These are phyloP conservation scores for Cylindrotheca closterium DNA, from an alignment of 108 stramenopile genomes.

Conservation along the genomic window DNA sequence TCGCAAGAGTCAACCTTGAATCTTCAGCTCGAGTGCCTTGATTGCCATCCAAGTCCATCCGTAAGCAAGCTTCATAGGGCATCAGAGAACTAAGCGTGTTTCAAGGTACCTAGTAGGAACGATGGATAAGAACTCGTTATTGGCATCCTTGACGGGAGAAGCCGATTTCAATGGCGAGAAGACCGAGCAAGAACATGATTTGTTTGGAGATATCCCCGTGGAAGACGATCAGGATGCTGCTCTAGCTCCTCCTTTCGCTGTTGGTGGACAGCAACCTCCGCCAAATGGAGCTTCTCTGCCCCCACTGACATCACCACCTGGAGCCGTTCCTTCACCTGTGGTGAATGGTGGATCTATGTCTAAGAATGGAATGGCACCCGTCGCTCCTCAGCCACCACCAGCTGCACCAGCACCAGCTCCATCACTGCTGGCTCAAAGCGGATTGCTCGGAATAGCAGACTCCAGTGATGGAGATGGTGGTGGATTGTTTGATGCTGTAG, in stretches of 20 bases:
- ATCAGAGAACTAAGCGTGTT: not conserved
- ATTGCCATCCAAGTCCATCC: no score
- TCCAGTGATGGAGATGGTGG: conserved; percentile 17
- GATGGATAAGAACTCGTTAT: conserved; percentile 27
- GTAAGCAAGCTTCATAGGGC: not conserved
- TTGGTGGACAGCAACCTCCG: not conserved
- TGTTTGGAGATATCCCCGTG: conserved; percentile 39
- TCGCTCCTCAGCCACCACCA: not conserved
- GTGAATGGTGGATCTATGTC: not conserved
- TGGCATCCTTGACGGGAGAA: conserved; percentile 36
- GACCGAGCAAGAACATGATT: conserved; percentile 36
- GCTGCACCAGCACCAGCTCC: not conserved
- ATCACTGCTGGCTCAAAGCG: conserved; percentile 27
- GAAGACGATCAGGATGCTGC: not conserved
- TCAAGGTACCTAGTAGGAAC: not conserved
- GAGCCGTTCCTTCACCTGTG: not conserved
- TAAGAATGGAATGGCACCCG: not conserved
- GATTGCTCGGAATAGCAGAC: conserved; percentile 16
- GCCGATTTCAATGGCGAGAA: not conserved
- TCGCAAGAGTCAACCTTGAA: no score
- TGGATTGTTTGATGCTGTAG: conserved; percentile 66
- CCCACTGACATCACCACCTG: conserved; percentile 1
- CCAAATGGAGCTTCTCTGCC: not conserved
- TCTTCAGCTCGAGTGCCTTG: no score
- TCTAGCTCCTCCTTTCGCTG: conserved; percentile 6